Base-by-base conservation (phyloP, 2,329 filamentous ascomycete genomes). In the Plectosphaerella plurivora region DNA sequence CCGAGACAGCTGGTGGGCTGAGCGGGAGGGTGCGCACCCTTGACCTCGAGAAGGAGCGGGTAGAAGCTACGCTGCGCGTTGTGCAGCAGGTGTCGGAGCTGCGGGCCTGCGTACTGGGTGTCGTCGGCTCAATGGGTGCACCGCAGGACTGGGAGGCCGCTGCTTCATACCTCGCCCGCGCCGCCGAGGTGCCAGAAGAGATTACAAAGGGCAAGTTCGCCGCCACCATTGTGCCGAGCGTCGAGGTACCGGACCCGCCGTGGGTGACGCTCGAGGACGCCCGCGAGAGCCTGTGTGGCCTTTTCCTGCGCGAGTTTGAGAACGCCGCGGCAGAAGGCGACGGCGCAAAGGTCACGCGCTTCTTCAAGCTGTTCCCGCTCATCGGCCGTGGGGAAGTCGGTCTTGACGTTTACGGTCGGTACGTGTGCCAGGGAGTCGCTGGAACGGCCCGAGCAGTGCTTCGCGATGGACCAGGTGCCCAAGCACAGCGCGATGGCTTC, bases 131-230 rank as follows among this genome's bases (percentile, higher is more conserved):
- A 54, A 99, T 99, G 94, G 94, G 93, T 35, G 93, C 92, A 5
- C 91, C 94, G 42, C 94, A 99, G 70, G 94, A 99, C 73, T 99
- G 94, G 94, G 94, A 99, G 70, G 94, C 91, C 3, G 94, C 94
- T 4, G 94, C 94, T 2, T 88, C 82, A 46, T 97, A 97, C 68
- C 80, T 99, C 53, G 84, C 88, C 57, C 83, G 93, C 45, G 92
- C 94, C 7, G 85, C 85, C 55, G 85, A 88, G 59, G 85, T 99
- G 12, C 92, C 93, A 0, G 79, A 85, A 49, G 78, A 87, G 1
- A 93, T 99, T 49, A 79, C 92, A 49, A 81, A 88, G 59, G 91
- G 94, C 24, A 82, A 84, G 15, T 99, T 99, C 66, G 93, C 94
- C 1, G 88, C 92, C 36, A 84, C 91, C 58, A 93, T 96, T 65